Base-by-base conservation (phyloP, 192 early-diverging fungal species). In the Dimargaris xerosporica region DNA sequence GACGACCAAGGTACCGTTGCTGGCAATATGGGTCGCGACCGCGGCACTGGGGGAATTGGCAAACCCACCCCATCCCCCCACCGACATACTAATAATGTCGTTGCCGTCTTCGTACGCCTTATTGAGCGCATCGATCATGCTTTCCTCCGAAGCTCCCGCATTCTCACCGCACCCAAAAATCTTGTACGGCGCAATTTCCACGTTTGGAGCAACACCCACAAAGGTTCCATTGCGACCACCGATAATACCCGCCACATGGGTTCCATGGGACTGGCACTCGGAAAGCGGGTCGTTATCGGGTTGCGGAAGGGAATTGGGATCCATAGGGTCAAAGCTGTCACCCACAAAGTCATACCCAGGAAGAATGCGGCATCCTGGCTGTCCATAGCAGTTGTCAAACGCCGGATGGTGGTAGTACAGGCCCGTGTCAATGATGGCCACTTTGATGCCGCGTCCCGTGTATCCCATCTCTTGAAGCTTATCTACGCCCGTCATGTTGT, bases 351-450 rank as follows among this genome's bases (percentile, higher is more conserved):
- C 82, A 47, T 75, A 66, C 60, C 84, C 86, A 6, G 76, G 75
- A 31, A 67, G 66, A 62, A 85, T 76, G 42, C 69, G 73, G 56
- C 77, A 82, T 10, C 75, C 74, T 16, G 66, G 46, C 17, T 64
- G 68, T 63, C 80, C 80, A 71, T 78, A 86, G 62, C 83, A 82
- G 44, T 65, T 75, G 42, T 85, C 85, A 15, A 85, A 72, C 30
- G 82, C 80, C 6, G 80, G 79, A 55, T 88, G 83, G 12, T 30
- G 72, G 61, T 83, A 83, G 62, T 83, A 80, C n/a, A 85, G 72
- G 45, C 86, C 84, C 12, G 74, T 78, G 70, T 88, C 86, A 30
- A 88, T 63, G 60, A 88, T 68, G 62, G 80, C 84, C 46, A 88
- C 74, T 44, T 74, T 75, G 54, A 88, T 61, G 15, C 83, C 84